A percentile compares a stretch with the other conserved stretches of the same genome.
Conservation (phyloP, 768 basidiomycete species). For the Xerocomellus amylosporus region DNA sequence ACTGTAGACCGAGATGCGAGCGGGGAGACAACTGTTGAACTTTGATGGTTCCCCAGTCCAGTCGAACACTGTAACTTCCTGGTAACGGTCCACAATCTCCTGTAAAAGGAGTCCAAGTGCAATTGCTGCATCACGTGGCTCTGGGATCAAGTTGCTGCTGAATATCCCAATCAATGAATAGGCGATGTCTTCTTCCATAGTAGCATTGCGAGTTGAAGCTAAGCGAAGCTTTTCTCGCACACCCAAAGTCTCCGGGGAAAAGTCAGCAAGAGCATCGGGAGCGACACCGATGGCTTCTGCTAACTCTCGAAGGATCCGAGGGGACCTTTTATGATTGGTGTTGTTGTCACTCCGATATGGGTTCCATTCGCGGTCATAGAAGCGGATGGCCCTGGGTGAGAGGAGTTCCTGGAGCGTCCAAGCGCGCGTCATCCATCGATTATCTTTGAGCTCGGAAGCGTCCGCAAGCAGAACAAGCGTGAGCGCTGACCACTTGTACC, state of each 20-base stretch:
- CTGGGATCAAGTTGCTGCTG: not conserved
- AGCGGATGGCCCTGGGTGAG: not conserved
- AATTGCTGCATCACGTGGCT: not conserved
- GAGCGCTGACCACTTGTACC: constrained; percentile 1
- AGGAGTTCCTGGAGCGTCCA: constrained; percentile 8
- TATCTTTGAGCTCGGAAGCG: not conserved
- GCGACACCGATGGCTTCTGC: not conserved
- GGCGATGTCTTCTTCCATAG: not conserved
- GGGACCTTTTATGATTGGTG: not conserved
- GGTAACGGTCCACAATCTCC: constrained; percentile 8
- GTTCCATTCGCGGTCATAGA: not conserved
- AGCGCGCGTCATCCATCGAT: constrained; percentile 1
- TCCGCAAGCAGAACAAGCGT: not conserved
- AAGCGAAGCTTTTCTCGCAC: not conserved
- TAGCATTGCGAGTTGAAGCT: not conserved
- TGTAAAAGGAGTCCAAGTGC: constrained; percentile 5
- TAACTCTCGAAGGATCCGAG: not conserved
- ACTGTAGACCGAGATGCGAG: constrained; percentile 5
- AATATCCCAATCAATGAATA: constrained; percentile 1
- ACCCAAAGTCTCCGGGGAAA: not conserved
- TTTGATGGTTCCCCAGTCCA: constrained; percentile 10
- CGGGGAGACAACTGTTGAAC: constrained; percentile 15
- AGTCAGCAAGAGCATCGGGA: not conserved
- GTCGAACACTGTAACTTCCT: constrained; percentile 7
- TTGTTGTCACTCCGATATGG: not conserved